Evolutionary conservation across 2,329 filamentous ascomycete species (phyloP).

Genomic region (Verticillium isaacii): DNA sequence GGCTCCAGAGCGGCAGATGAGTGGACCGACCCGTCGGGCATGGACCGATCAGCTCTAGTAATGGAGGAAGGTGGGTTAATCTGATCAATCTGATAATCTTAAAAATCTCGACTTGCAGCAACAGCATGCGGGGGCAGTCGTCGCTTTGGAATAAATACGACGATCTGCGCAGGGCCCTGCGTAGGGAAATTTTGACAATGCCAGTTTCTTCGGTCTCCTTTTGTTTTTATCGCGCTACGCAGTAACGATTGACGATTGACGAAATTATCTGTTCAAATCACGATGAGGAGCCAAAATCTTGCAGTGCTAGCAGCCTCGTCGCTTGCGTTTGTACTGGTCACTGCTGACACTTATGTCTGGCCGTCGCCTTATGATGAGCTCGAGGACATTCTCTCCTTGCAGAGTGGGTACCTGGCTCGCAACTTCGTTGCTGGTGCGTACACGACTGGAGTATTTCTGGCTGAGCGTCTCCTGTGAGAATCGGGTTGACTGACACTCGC

Average conservation of each 20-base stretch:
- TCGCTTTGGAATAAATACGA: background rate
- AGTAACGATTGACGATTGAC: background rate
- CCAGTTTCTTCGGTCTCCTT: background rate
- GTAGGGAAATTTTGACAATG: background rate
- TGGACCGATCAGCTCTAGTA: background rate
- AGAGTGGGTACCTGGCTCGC: slow-evolving; percentile 14
- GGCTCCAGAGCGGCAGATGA: background rate
- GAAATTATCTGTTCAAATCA: background rate
- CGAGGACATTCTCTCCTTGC: slow-evolving; percentile 15
- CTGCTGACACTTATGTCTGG: slow-evolving; percentile 14
- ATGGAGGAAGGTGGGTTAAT: background rate
- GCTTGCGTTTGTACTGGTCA: background rate
- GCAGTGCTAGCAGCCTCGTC: background rate
- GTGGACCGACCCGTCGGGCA: background rate
- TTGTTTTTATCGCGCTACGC: background rate
- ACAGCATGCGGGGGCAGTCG: background rate
- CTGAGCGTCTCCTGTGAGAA: background rate
- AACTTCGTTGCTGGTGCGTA: slow-evolving; percentile 16
- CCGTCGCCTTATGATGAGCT: slow-evolving; percentile 15
- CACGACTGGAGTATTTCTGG: background rate
- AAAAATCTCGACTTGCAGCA: background rate
- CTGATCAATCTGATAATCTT: slow-evolving; percentile 2
- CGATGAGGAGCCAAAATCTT: background rate
- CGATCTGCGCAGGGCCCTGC: background rate
- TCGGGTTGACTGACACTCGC: background rate